Conservation (phyloP, 78 protist genomes). For the Dictyostelium discoideum region DNA sequence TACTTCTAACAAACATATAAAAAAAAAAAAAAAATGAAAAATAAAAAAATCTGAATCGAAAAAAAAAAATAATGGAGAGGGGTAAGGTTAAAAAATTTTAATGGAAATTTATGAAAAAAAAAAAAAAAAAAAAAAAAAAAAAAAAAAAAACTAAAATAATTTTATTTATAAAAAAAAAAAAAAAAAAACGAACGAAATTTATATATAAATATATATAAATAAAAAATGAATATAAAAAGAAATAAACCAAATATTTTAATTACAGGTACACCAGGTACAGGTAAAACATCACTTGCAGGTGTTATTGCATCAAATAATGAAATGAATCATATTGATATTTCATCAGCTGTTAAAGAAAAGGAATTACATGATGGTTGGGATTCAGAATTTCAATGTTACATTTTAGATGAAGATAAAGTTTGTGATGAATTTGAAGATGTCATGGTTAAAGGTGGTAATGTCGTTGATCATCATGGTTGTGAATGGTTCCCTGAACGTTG, state of each 20-base stretch:
- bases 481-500: conserved; percentile 96
- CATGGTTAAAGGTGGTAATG: conserved; percentile 80
- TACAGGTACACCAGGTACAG: conserved; percentile 88
- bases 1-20: too few relatives aligned
- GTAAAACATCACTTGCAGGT: conserved; percentile 74
- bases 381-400: conserved; percentile 85
- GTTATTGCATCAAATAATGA: conserved; percentile 12
- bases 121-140: conserved; percentile 4
- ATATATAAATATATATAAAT: too few relatives aligned
- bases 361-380: conserved; percentile 88
- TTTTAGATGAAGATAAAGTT: conserved; percentile 93
- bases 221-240: neutral
- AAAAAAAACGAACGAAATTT: neutral
- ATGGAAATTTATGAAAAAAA: neutral
- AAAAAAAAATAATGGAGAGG: neutral
- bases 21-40: too few relatives aligned
- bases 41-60: neutral
- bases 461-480: conserved; percentile 93
- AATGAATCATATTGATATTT: conserved; percentile 79
- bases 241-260: conserved; percentile 61
- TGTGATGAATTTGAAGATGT: conserved; percentile 75
- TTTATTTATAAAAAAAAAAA: neutral
- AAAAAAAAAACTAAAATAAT: neutral
- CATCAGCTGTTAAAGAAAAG: conserved; percentile 85
- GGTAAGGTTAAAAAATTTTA: neutral